Evolutionary conservation across 495 filamentous ascomycete species (phyloP).

Genomic region (Xylaria acuta): DNA sequence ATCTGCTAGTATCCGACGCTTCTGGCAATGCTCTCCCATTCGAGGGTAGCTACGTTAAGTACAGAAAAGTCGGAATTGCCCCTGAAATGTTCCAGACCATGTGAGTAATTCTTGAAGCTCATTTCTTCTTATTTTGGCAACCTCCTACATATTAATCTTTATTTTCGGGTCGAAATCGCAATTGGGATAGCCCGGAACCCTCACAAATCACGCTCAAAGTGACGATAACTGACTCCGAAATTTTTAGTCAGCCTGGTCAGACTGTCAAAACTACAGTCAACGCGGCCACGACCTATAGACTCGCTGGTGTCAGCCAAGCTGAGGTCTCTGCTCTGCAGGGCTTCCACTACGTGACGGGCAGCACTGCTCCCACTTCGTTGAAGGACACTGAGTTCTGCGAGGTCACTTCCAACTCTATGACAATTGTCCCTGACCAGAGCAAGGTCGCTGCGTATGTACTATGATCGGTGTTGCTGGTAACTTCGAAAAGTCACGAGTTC

Average conservation of each 20-base stretch:
- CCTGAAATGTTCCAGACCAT: constrained; percentile 38
- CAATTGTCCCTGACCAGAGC: constrained; percentile 35
- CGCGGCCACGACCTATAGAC: constrained; percentile 35
- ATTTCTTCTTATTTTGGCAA: background rate
- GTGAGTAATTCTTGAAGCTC: background rate
- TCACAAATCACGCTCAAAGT: background rate
- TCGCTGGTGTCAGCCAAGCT: constrained; percentile 31
- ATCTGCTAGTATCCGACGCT: constrained; percentile 35
- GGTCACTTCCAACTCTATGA: constrained; percentile 31
- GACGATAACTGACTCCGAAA: background rate
- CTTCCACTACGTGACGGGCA: constrained; percentile 37
- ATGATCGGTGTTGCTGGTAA: background rate
- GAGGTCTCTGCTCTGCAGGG: constrained; percentile 35
- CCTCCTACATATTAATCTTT: background rate
- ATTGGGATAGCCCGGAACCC: background rate
- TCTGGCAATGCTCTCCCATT: constrained; percentile 36
- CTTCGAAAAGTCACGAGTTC: background rate
- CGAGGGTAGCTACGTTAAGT: constrained; percentile 40
- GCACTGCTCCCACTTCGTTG: constrained; percentile 32
- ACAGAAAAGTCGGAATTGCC: constrained; percentile 32
- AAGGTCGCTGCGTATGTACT: constrained; percentile 30
- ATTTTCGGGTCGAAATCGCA: no score
- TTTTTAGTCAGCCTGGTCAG: constrained; percentile 31
- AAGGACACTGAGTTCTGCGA: constrained; percentile 30
- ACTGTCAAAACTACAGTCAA: constrained; percentile 36